phyloP scores from a whole-genome alignment of 1,139 yeast species.

The Lodderomyces jiufengensis region DNA sequence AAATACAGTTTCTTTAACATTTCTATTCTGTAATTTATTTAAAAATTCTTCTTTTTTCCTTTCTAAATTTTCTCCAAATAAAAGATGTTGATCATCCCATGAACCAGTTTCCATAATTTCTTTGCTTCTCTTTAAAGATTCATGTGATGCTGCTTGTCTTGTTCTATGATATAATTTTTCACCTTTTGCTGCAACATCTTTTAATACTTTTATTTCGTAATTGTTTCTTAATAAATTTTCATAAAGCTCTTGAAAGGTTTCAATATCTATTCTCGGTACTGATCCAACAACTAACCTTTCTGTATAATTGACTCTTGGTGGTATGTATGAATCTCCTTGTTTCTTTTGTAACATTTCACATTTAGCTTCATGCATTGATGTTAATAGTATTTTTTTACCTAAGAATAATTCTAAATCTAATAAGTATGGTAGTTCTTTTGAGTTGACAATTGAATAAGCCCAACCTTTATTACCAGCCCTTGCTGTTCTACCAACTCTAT shows the following conservation, averaged over 20 bases:
- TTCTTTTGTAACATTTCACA: slow-evolving; percentile 47
- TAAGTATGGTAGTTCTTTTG: slow-evolving; percentile 83
- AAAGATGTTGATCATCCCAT: slow-evolving; percentile 86
- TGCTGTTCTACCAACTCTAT: slow-evolving; percentile 98
- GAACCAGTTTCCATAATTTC: slow-evolving; percentile 67
- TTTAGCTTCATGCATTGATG: slow-evolving; percentile 65
- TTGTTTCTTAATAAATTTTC: slow-evolving; percentile 58
- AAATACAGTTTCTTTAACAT: slow-evolving; percentile 84
- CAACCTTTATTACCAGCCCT: slow-evolving; percentile 98
- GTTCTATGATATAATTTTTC: slow-evolving; percentile 85
- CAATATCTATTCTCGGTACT: slow-evolving; percentile 69
- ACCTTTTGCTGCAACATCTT: slow-evolving; percentile 77
- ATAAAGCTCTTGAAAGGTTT: slow-evolving; percentile 68
- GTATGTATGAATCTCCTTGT: slow-evolving; percentile 38
- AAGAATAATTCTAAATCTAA: slow-evolving; percentile 87
- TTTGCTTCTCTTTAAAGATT: slow-evolving; percentile 79
- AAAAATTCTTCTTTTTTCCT: slow-evolving; percentile 71
- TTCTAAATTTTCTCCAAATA: slow-evolving; percentile 73
- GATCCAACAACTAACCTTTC: slow-evolving; percentile 81
- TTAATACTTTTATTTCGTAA: slow-evolving; percentile 65
- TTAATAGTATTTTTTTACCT: slow-evolving; percentile 73
- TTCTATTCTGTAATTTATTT: slow-evolving; percentile 64
- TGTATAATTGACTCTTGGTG: slow-evolving; percentile 66
- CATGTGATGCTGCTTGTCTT: slow-evolving; percentile 80
- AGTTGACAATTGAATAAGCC: slow-evolving; percentile 90